Base-by-base conservation (phyloP, 345 rosid genomes). In the Eucalyptus marginata region DNA sequence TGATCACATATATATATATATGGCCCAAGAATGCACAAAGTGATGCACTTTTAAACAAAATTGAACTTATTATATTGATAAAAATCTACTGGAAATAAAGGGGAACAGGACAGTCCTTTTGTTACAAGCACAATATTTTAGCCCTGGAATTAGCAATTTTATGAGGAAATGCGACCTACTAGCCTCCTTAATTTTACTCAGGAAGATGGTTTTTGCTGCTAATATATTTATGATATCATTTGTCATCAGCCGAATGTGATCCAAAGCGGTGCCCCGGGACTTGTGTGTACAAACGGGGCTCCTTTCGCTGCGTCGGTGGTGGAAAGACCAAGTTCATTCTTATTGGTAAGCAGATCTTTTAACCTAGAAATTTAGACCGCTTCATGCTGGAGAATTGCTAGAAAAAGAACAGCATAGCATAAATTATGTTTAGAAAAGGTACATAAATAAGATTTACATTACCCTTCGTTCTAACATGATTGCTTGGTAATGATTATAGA, bases 341-440 rank as follows among this genome's bases (percentile, higher is more conserved):
- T 51, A 51, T 51, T 51, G 54, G 54, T 51, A 51, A 51, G 54
- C 1, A 16, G 0, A 51, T 16, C 54, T 51, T 51, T 51, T 51
- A 62, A 49, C 44, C 46, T 13, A 29, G 9, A 62, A 62, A 7
- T 29, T 62, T 62, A 0, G 17, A 13, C 17, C 33, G 17, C 33
- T 62, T 0, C 33, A 62, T 62, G 33, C 17, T 20, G 25, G n/a
- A 1, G 16, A 0, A 29, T 62, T 1, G 33, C 6, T 58, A 58
- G 64, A 58, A 25, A 58, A 58, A 25, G 64, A 25, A 25, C n/a
- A 58, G 2, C n/a, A 11, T 58, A 25, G n/a, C 25, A 54, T 54
- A 54, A 7, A 54, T 54, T 54, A 54, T 54, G 25, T 54, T 54
- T 11, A 54, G 59, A 54, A 54, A 54, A 54, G 25, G 59, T 58